Base-by-base conservation (phyloP, 2,329 filamentous ascomycete genomes). In the Paecilomyces formosus region DNA sequence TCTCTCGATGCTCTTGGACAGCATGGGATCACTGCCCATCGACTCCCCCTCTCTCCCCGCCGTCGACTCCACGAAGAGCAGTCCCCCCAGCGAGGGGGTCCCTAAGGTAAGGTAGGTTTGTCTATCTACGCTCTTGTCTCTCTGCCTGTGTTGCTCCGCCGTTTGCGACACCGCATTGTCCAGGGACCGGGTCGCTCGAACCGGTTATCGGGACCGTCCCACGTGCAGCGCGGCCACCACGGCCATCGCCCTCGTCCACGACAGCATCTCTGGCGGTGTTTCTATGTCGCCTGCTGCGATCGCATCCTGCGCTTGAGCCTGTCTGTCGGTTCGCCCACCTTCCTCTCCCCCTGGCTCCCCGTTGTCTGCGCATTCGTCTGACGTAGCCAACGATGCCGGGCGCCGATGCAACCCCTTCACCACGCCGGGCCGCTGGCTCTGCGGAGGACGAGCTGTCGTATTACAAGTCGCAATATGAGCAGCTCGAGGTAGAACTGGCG, bases 391-490 rank as follows among this genome's bases (percentile, higher is more conserved):
- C 66, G 62, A 75, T 75, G 73, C 70, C 73, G 59, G 71, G 66
- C 61, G 69, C 68, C 62, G 72, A 75, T 57, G 68, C 69, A 58
- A 67, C 68, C 58, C 65, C 72, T 56, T 72, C 74, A 54, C 75
- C 75, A 56, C 72, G 72, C 59, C 74, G 70, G 56, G 69, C 72
- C 24, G 71, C 71, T 54, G 71, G 72, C 35, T 74, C 75, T 9
- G 65, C 74, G 52, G 87, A 92, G 70, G 90, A 94, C 70, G 88
- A 92, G 61, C 81, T 99, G 56, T 83, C 88, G 59, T 97, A 94
- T 84, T 99, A 97, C 84, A 99, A 99, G 80, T 78, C 86, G 57
- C 93, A 97, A 74, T 97, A 97, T 78, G 92, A 95, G 76, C 86
- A 91, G 72, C 83, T 99, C 39, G 94, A 97, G 76, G 81, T 86